Evolutionary conservation across 2,329 filamentous ascomycete genomes (phyloP), one percentile per base, ranked within the genome.

Genomic region (Epichloe bromicola): DNA sequence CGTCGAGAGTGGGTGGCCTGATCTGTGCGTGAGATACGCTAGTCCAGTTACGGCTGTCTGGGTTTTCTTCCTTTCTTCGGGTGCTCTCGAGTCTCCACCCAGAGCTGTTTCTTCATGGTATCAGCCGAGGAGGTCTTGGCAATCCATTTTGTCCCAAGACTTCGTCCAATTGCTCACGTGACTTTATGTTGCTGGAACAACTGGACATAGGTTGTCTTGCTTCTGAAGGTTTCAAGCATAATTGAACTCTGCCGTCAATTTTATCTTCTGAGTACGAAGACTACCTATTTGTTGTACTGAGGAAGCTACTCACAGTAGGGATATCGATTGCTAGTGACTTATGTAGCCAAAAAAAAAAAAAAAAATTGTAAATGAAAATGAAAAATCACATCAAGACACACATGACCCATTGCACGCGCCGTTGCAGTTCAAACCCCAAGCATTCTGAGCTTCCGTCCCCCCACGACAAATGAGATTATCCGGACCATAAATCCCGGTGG

Each of bases 251-350:
- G 30, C 45, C 38, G 48, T 51, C 33, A 48, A 49, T 30, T 48
- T 42, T 38, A 41, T 49, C 33, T 40, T 20, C 17, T 19, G 19
- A 20, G 33, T 46, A 30, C 30, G 39, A 45, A 39, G 7, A 46
- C 42, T 36, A 47, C 49, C 36, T 34, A 43, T 34, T 43, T 30
- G 12, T 37, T 26, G 26, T 53, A 40, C 33, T 17, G 14, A 49
- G 15, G 30, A 49, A 51, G 50, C 52, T 56, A 49, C 49, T 46
- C 51, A 43, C 41, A 48, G 48, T 51, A 49, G 55, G 58, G 54
- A 60, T 60, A 61, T 57, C 60, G 54, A 61, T 60, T 56, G 54
- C 59, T 56, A 46, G 51, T 55, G 54, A 59, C 56, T 49, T 57
- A 58, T 51, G 53, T 64, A 65, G 58, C 60, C 61, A 65, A 64